Evolutionary conservation across 805 yeast genomes (phyloP), one percentile per base, ranked within the genome.

Genomic region (Wickerhamomyces bovis): DNA sequence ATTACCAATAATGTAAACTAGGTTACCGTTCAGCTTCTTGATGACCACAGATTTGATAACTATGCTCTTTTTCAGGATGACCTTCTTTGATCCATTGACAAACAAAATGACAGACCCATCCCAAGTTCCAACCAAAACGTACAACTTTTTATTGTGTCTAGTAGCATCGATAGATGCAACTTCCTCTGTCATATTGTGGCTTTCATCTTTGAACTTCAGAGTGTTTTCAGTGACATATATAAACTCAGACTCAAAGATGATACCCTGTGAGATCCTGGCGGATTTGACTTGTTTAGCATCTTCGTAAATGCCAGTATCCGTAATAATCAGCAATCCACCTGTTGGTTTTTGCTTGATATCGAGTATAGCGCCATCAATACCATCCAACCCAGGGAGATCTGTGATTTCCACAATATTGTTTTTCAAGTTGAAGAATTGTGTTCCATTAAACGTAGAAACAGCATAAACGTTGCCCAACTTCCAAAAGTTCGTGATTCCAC

Each of bases 71-170:
- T 44, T 45, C 23, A 35, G 23, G 2, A 51, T 13, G 5, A 22
- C 4, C 33, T 42, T 50, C 19, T 38, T 48, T 1, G 47, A 38
- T 7, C 47, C 50, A 23, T 52, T 44, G 3, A 42, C 20, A 25
- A 23, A 49, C 2, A 56, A 9, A 15, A 26, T 20, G 3, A 51
- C 40, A 4, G 49, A 36, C 1, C 64, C 64, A 46, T 55, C 50
- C 64, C 64, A 60, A 16, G 41, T 45, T 8, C 64, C 64, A 22
- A 50, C 42, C 3, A 58, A 15, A 9, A 54, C 44, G 16, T 46
- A 36, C 2, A 39, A 15, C 2, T 38, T 38, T 15, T 43, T 35
- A 1, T 44, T 45, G 13, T 23, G 19, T 15, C 46, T 47, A 0
- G 36, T 5, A 2, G 43, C 49, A 28, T 47, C 23, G 6, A 60